A percentile compares a stretch with the other conserved stretches of the same genome.
Evolutionary conservation across 23 red algal species (phyloP).

Genomic region (Cyanidiococcus yangmingshanensis): DNA sequence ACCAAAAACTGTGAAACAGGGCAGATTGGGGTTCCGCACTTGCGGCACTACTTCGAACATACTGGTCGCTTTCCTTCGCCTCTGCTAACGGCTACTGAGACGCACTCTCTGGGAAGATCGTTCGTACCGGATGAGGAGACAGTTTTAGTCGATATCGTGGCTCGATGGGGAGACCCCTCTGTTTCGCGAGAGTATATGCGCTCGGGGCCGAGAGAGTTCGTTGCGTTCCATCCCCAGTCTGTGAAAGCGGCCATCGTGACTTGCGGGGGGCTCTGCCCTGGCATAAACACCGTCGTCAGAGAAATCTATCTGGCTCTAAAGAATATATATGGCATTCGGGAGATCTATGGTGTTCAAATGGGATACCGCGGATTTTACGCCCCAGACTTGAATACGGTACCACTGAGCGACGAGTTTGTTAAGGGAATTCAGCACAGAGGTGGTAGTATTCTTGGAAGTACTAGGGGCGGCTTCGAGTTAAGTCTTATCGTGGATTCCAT

Average conservation of each 20-base stretch:
- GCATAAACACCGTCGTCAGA: constrained; percentile 82
- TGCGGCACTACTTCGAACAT: neutral
- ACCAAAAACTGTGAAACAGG: neutral
- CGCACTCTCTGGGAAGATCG: constrained; percentile 51
- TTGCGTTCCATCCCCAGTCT: constrained; percentile 38
- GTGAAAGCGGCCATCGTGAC: constrained; percentile 79
- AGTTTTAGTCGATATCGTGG: constrained; percentile 84
- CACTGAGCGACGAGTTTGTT: constrained; percentile 8
- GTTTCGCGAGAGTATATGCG: constrained; percentile 31
- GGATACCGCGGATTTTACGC: constrained; percentile 95
- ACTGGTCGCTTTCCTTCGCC: constrained; percentile 72
- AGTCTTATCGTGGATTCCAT: constrained; percentile 68
- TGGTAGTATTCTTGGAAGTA: constrained; percentile 62
- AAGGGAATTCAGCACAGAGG: constrained; percentile 58
- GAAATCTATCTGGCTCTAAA: constrained; percentile 44
- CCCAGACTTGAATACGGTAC: constrained; percentile 25
- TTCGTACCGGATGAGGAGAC: constrained; percentile 81
- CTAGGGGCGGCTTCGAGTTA: constrained; percentile 73
- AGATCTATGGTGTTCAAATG: constrained; percentile 60
- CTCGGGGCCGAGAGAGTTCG: constrained; percentile 48
- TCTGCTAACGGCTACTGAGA: constrained; percentile 47
- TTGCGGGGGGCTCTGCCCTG: constrained; percentile 78
- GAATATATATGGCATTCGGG: constrained; percentile 52
- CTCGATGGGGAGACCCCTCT: neutral
- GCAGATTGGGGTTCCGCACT: neutral